These are phyloP conservation scores for Cordyceps militaris DNA, from an alignment of 2,329 filamentous ascomycete species.

Conservation along the genomic window DNA sequence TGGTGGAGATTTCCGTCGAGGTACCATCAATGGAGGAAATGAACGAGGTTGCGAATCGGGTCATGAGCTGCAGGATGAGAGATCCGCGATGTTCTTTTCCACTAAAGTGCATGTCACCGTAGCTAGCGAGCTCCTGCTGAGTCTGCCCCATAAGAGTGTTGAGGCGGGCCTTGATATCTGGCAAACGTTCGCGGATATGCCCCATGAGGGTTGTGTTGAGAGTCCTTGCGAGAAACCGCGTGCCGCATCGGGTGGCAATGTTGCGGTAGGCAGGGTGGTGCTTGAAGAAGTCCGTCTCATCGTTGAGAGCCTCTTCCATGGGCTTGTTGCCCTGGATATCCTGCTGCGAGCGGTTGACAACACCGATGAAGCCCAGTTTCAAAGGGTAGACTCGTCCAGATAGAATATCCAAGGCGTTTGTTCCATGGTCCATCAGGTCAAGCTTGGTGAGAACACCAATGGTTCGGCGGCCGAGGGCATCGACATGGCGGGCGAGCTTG, in stretches of 20 bases:
- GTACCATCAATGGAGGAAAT: constrained; percentile 98
- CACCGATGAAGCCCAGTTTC: constrained; percentile 95
- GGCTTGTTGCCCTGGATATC: constrained; percentile 95
- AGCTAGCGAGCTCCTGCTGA: constrained; percentile 95
- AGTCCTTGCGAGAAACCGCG: constrained; percentile 88
- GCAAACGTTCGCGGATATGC: constrained; percentile 90
- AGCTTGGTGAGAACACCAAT: constrained; percentile 97
- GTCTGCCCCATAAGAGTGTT: constrained; percentile 99
- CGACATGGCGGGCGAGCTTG: constrained; percentile 94
- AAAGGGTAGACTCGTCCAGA: constrained; percentile 93
- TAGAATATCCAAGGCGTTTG: constrained; percentile 95
- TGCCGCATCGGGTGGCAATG: constrained; percentile 88
- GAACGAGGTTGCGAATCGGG: constrained; percentile 93
- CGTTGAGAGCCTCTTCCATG: constrained; percentile 83
- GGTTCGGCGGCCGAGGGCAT: constrained; percentile 86
- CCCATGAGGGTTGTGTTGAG: constrained; percentile 92
- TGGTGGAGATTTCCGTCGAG: constrained; percentile 96
- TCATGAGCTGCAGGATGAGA: constrained; percentile 94
- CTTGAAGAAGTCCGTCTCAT: constrained; percentile 91
- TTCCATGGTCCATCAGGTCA: constrained; percentile 97
- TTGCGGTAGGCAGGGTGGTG: constrained; percentile 97
- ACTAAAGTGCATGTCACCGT: constrained; percentile 95
- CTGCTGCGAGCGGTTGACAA: constrained; percentile 96
- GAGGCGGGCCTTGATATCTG: constrained; percentile 94
- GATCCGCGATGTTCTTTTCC: constrained; percentile 95